Percentiles rank a stretch among this genome's conserved stretches.
Evolutionary conservation across 1,284 basidiomycete genomes (phyloP).

Genomic region (Apiotrichum gamsii): DNA sequence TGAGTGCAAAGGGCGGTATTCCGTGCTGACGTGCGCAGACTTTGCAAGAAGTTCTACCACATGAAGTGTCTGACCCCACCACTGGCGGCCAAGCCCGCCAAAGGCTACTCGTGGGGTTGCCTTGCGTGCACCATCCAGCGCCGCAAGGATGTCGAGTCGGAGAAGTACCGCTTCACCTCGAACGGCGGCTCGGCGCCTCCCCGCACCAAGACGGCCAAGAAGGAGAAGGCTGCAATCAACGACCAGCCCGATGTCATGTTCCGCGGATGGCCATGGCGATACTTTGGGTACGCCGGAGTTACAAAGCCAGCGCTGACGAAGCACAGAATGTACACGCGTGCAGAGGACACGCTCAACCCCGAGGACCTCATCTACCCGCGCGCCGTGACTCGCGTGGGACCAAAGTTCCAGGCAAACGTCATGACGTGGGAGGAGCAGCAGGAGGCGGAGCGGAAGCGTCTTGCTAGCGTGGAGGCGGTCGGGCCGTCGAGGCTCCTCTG

Average conservation of each 20-base stretch:
- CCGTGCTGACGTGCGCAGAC: conserved; percentile 30
- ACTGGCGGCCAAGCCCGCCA: conserved; percentile 86
- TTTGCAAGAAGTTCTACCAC: conserved; percentile 91
- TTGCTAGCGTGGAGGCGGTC: conserved; percentile 18
- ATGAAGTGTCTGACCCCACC: conserved; percentile 92
- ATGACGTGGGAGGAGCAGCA: conserved; percentile 44
- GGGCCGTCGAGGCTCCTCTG: conserved; percentile 28
- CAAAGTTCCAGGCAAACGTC: conserved; percentile 69
- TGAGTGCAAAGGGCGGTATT: conserved; percentile 21
- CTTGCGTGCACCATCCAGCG: conserved; percentile 82
- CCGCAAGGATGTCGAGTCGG: conserved; percentile 71
- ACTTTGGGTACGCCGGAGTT: conserved; percentile 74
- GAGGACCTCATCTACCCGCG: conserved; percentile 93
- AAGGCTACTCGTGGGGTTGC: conserved; percentile 97
- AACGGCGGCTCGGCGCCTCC: conserved; percentile 28
- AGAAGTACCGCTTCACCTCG: conserved; percentile 60
- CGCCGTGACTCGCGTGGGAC: conserved; percentile 76
- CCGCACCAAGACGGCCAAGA: conserved; percentile 61
- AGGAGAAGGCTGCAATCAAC: conserved; percentile 51
- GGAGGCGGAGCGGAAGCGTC: conserved; percentile 19
- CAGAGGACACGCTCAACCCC: conserved; percentile 84
- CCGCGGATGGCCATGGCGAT: conserved; percentile 80
- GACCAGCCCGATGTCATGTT: conserved; percentile 70
- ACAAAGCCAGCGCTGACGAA: conserved; percentile 9
- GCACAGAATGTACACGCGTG: conserved; percentile 73